These are phyloP conservation scores for Penicillium salamii DNA, from an alignment of 495 filamentous ascomycete species.

Conservation along the genomic window DNA sequence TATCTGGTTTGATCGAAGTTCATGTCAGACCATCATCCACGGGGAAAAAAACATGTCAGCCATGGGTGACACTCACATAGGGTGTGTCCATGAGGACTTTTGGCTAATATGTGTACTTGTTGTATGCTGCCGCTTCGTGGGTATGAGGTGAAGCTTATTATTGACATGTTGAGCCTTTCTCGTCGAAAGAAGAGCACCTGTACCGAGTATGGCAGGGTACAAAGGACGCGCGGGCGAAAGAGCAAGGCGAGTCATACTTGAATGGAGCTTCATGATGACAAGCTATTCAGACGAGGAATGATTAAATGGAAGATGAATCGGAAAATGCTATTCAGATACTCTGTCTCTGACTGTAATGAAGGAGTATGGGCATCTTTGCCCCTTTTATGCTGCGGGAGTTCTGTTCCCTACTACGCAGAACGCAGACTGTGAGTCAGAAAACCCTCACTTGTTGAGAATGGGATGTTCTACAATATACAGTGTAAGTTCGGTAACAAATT, in stretches of 20 bases:
- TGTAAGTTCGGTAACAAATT: slow-evolving; percentile 9
- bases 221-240: neutral
- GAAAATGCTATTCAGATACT: neutral
- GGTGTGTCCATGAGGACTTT: slow-evolving; percentile 10
- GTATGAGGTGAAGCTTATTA: neutral
- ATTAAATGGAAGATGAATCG: neutral
- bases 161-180: neutral
- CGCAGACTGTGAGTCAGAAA: slow-evolving; percentile 2
- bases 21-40: neutral
- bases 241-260: neutral
- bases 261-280: neutral
- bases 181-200: neutral
- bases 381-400: slow-evolving; percentile 2
- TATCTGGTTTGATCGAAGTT: neutral
- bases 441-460: neutral
- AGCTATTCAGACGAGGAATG: too few relatives aligned
- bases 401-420: slow-evolving; percentile 17
- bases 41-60: too few relatives aligned
- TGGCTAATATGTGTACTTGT: neutral
- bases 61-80: neutral
- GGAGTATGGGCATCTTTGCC: neutral
- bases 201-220: neutral
- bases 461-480: slow-evolving; percentile 15
- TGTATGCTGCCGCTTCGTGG: slow-evolving; percentile 1
- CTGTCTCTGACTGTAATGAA: neutral